Evolutionary conservation across 768 basidiomycete genomes (phyloP).

Genomic region (Kockovaella imperatae): DNA sequence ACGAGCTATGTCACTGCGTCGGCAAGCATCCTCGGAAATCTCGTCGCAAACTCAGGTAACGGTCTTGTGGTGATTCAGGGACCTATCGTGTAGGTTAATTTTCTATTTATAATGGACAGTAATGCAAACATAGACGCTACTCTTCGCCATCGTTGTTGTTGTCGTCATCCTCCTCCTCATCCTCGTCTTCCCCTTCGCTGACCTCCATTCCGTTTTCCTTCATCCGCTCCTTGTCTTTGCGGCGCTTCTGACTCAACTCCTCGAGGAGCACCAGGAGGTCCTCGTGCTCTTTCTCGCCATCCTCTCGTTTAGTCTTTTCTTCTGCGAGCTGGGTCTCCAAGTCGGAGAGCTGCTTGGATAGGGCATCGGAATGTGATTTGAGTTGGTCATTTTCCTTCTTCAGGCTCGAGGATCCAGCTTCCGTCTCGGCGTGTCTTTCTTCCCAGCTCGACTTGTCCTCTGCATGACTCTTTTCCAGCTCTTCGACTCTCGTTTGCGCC

Average conservation of each 20-base stretch:
- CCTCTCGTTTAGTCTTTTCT: conserved; percentile 61
- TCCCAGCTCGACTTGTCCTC: conserved; percentile 9
- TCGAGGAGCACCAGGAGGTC: conserved; percentile 88
- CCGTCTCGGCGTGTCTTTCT: no score
- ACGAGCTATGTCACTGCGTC: no score
- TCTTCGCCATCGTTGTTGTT: conserved; percentile 1
- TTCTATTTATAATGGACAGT: neutral
- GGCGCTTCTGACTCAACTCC: conserved; percentile 78
- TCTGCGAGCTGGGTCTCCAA: conserved; percentile 48
- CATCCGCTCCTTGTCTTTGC: conserved; percentile 72
- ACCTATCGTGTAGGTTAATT: neutral
- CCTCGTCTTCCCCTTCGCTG: conserved; percentile 69
- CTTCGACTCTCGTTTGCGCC: conserved; percentile 12
- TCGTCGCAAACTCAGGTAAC: no score
- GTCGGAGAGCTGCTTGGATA: conserved; percentile 17
- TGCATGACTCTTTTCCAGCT: conserved; percentile 12
- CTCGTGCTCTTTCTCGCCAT: conserved; percentile 92
- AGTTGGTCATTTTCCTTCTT: conserved; percentile 7
- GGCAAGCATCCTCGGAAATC: no score
- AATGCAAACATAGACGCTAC: neutral
- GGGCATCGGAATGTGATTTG: neutral
- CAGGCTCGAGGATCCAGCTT: no score
- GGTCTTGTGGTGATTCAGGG: no score
- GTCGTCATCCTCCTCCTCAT: conserved; percentile 56
- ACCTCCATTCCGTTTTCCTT: conserved; percentile 71